Evolutionary conservation across 768 basidiomycete genomes (phyloP).

Genomic region (Phallus indusiatus): DNA sequence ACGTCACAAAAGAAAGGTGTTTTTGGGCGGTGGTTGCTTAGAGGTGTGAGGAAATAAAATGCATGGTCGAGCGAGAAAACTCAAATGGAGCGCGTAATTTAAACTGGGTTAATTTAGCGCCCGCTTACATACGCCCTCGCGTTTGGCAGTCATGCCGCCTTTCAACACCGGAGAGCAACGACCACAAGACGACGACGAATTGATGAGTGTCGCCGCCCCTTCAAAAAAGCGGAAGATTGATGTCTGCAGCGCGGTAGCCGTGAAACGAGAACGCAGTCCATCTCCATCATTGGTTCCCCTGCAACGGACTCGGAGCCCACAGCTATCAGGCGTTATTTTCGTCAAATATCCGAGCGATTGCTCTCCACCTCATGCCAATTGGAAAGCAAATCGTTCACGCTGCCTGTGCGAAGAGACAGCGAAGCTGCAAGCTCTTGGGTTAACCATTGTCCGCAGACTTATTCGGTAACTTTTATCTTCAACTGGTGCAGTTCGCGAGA

Average conservation of each 20-base stretch:
- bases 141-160: neutral
- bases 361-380: neutral
- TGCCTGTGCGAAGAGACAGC: neutral
- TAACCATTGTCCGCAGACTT: neutral
- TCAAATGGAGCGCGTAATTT: no score
- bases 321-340: neutral
- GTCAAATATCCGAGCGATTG: neutral
- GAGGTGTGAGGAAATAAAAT: no score
- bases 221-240: neutral
- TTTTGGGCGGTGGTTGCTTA: neutral
- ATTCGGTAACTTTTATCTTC: neutral
- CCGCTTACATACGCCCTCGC: neutral
- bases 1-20: neutral
- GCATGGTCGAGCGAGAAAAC: no score
- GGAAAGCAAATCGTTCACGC: neutral
- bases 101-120: neutral
- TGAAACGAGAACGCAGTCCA: conserved; percentile 7
- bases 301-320: neutral
- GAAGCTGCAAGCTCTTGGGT: conserved; percentile 1
- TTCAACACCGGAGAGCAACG: neutral
- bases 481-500: no score
- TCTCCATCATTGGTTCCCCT: neutral
- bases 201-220: neutral
- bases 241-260: neutral
- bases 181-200: neutral